Evolutionary conservation across 306 rosid species (phyloP).

Genomic region (Malus sieversii): DNA sequence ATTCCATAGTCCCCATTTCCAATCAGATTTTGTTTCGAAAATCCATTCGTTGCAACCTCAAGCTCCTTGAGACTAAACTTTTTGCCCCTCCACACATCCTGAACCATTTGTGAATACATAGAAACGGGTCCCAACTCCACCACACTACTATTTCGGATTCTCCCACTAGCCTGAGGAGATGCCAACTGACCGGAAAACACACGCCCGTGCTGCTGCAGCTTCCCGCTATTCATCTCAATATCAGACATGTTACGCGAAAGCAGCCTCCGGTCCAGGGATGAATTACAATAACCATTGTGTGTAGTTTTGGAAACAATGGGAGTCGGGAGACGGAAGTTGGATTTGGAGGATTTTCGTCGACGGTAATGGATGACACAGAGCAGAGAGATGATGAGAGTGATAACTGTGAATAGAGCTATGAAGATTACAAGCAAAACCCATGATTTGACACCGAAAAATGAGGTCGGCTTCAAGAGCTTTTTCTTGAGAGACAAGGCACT

Average conservation of each 20-base stretch:
- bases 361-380: slow-evolving; percentile 7
- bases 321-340: slow-evolving; percentile 12
- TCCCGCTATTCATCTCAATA: slow-evolving; percentile 15
- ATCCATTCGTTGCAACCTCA: slow-evolving; percentile 39
- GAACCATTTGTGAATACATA: background rate
- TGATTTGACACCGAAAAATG: slow-evolving; percentile 33
- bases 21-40: slow-evolving; percentile 34
- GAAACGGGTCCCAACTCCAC: slow-evolving; percentile 16
- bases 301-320: slow-evolving; percentile 17
- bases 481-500: background rate
- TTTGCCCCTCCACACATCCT: slow-evolving; percentile 23
- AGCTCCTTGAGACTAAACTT: slow-evolving; percentile 34
- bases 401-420: background rate
- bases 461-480: slow-evolving; percentile 22
- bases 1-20: slow-evolving; percentile 34
- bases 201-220: background rate
- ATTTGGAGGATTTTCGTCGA: slow-evolving; percentile 13
- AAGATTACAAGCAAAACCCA: slow-evolving; percentile 32
- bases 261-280: slow-evolving; percentile 35
- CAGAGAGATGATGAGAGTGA: slow-evolving; percentile 7
- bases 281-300: background rate
- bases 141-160: background rate
- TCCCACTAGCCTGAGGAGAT: background rate
- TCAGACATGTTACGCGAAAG: slow-evolving; percentile 25
- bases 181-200: slow-evolving; percentile 7